phyloP scores from a whole-genome alignment of 371 early-diverging fungal species.

The Mucor racemosus region DNA sequence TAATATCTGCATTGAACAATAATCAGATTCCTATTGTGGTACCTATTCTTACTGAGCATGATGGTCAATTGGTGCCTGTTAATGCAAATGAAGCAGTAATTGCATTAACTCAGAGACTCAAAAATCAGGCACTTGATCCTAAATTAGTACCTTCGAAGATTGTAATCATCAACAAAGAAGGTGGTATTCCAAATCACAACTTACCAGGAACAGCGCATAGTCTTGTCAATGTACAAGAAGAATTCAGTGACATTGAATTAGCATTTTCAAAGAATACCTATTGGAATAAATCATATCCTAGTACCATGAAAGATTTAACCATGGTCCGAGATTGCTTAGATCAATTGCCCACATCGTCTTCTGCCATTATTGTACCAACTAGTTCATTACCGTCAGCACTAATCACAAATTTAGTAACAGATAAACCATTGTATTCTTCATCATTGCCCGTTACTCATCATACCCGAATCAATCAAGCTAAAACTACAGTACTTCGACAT shows the following conservation, averaged over 20 bases:
- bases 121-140: slow-evolving; percentile 23
- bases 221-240: slow-evolving; percentile 53
- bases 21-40: slow-evolving; percentile 51
- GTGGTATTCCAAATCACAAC: slow-evolving; percentile 55
- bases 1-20: slow-evolving; percentile 45
- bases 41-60: slow-evolving; percentile 36
- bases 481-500: slow-evolving; percentile 77
- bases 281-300: slow-evolving; percentile 33
- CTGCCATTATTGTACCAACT: slow-evolving; percentile 51
- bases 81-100: slow-evolving; percentile 37
- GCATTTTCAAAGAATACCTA: slow-evolving; percentile 31
- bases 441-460: slow-evolving; percentile 44
- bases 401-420: slow-evolving; percentile 54
- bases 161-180: slow-evolving; percentile 54
- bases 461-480: slow-evolving; percentile 39
- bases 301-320: slow-evolving; percentile 26
- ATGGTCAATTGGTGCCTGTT: slow-evolving; percentile 36
- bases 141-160: slow-evolving; percentile 39
- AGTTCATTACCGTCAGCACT: slow-evolving; percentile 48
- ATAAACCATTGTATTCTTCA: slow-evolving; percentile 57
- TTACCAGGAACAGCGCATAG: slow-evolving; percentile 53
- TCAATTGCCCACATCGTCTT: slow-evolving; percentile 44
- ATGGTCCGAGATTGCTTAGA: slow-evolving; percentile 44
- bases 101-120: slow-evolving; percentile 30
- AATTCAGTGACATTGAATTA: slow-evolving; percentile 38